Conservation (phyloP, 345 rosid species). For the Rhizophora mangle region DNA sequence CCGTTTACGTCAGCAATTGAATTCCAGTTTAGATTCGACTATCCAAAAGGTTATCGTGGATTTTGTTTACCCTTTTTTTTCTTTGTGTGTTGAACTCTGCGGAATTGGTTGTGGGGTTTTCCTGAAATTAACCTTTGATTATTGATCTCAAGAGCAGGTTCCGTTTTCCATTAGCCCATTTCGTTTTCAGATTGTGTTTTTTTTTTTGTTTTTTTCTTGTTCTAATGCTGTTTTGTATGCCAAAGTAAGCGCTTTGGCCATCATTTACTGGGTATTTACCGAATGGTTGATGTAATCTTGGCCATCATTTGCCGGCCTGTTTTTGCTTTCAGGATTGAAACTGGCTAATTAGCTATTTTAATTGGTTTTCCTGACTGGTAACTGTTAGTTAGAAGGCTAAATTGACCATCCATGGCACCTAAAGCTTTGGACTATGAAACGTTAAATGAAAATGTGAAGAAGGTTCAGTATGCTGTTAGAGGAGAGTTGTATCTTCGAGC, state of each 20-base stretch:
- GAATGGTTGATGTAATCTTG: too few relatives aligned
- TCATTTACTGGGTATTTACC: too few relatives aligned
- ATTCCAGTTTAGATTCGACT: background rate
- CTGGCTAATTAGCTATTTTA: slow-evolving; percentile 1
- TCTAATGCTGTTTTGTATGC: too few relatives aligned
- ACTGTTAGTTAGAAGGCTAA: slow-evolving; percentile 14
- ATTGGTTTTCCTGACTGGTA: slow-evolving; percentile 4
- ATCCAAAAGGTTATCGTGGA: background rate
- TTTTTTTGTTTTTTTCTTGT: too few relatives aligned
- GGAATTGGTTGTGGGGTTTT: too few relatives aligned
- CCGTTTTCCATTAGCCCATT: too few relatives aligned
- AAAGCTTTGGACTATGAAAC: slow-evolving; percentile 67
- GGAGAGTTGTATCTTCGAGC: slow-evolving; percentile 99
- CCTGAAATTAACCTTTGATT: too few relatives aligned
- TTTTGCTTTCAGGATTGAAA: background rate
- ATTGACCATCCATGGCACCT: slow-evolving; percentile 49
- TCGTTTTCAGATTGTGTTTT: too few relatives aligned
- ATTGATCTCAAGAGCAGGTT: too few relatives aligned
- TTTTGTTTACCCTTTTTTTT: background rate
- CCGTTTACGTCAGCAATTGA: background rate
- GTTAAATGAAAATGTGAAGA: slow-evolving; percentile 88
- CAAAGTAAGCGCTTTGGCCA: too few relatives aligned
- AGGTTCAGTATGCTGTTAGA: slow-evolving; percentile 90
- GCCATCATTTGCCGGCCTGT: background rate
- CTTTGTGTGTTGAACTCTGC: too few relatives aligned